Percentiles rank a stretch among this genome's conserved stretches.
Conservation (phyloP, 2,329 filamentous ascomycete genomes). For the Penicillium hesseltinei region DNA sequence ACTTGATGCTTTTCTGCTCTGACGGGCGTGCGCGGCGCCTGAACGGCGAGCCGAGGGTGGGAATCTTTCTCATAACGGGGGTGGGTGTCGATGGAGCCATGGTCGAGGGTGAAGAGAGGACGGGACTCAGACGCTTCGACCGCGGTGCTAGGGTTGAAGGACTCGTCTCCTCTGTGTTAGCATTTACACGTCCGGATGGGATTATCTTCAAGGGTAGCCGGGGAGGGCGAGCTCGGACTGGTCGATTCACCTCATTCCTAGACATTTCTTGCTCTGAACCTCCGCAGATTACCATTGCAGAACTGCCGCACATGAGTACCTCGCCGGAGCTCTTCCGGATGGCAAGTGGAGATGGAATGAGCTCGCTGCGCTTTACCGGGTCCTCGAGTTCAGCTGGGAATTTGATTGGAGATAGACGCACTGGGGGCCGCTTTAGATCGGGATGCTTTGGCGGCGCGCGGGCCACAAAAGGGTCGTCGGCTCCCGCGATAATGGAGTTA, state of each 20-base stretch:
- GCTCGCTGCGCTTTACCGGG: conserved; percentile 1
- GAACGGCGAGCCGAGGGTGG: neutral
- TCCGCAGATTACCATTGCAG: neutral
- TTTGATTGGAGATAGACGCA: conserved; percentile 3
- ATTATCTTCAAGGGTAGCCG: conserved; percentile 25
- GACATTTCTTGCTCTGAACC: neutral
- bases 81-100: neutral
- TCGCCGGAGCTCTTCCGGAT: conserved; percentile 23
- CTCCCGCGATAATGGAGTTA: conserved; percentile 15
- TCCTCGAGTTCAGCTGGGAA: conserved; percentile 2
- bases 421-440: neutral
- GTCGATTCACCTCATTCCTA: neutral
- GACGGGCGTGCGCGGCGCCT: neutral
- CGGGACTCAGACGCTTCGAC: neutral
- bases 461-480: conserved; percentile 29
- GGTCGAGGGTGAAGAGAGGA: neutral
- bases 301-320: neutral
- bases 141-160: neutral
- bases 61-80: neutral
- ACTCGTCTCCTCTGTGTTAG: neutral
- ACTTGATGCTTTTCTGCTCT: neutral
- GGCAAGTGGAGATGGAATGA: conserved; percentile 30
- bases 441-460: too few species aligned
- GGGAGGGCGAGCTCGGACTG: conserved; percentile 14
- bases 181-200: conserved; percentile 9